Percentiles rank a stretch among this genome's conserved stretches.
Evolutionary conservation across 495 filamentous ascomycete species (phyloP).

Genomic region (Neurospora sp.): DNA sequence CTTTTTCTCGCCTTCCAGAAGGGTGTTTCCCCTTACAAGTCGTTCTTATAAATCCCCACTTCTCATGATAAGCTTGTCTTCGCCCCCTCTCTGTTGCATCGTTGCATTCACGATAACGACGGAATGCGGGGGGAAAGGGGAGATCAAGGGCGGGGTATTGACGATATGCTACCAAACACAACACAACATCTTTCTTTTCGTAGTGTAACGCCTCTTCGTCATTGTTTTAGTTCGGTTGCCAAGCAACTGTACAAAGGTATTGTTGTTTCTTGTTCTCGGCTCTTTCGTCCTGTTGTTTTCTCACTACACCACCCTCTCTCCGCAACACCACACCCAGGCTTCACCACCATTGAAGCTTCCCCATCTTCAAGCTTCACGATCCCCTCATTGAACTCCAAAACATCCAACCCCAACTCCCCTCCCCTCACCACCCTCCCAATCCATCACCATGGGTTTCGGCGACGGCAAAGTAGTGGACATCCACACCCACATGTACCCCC

Average conservation of each 20-base stretch:
- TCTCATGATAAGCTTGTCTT: neutral
- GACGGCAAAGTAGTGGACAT: conserved; percentile 59
- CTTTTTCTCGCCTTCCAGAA: neutral
- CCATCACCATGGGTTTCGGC: neutral
- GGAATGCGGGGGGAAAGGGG: neutral
- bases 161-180: neutral
- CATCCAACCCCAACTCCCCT: neutral
- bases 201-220: neutral
- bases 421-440: neutral
- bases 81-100: neutral
- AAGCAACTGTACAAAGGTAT: neutral
- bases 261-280: neutral
- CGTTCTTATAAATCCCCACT: neutral
- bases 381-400: neutral
- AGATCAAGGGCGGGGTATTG: neutral
- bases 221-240: neutral
- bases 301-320: neutral
- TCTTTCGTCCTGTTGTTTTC: neutral
- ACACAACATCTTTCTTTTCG: neutral
- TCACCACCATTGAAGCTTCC: neutral
- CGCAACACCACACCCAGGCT: neutral
- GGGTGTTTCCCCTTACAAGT: neutral
- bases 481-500: conserved; percentile 92
- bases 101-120: neutral
- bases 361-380: neutral